Base-by-base conservation (phyloP, 257 asterid genomes). In the Linaria vulgaris region DNA sequence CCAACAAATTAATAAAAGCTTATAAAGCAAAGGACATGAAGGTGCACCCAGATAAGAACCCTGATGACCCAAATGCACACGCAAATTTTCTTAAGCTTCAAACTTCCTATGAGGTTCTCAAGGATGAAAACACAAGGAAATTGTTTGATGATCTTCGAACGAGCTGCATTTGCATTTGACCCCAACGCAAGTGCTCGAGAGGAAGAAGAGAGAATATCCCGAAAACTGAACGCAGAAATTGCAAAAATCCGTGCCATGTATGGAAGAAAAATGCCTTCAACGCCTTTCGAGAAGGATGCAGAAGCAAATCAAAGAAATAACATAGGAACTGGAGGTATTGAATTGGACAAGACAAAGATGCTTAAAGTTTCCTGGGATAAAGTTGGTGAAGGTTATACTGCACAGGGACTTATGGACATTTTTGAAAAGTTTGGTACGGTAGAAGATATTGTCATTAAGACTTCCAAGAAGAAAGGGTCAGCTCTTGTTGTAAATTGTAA, bases 291-390 rank as follows among this genome's bases (percentile, higher is more conserved):
- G 72, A 73, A 77, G 67, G 83, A 77, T 23, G 58, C 68, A 44
- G 19, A 47, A 27, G 59, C 67, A 24, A 58, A 55, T 47, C 71
- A 48, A 46, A 67, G 59, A 15, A 76, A 56, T 31, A 59, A 74
- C 48, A 14, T 17, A 20, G 83, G 65, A 67, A 68, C 74, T 38
- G 82, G 79, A 51, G 77, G 63, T 43, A 67, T 19, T 22, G 77
- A 59, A 30, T 61, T 80, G 69, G 96, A 89, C 48, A 89, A 78
- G 75, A 88, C 73, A 53, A 92, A 87, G 74, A 70, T 87, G 49
- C 95, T 92, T 56, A 92, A 87, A 76, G 95, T 92, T 43, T 82
- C 97, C 1, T 92, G 97, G 97, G 96, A 89, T 74, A 89, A 82
- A 81, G 49, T 45, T 2, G 94, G 92, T n/a, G 82, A 59, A 64